Evolutionary conservation across 257 asterid genomes (phyloP).

Genomic region (Solanum stenotomum): DNA sequence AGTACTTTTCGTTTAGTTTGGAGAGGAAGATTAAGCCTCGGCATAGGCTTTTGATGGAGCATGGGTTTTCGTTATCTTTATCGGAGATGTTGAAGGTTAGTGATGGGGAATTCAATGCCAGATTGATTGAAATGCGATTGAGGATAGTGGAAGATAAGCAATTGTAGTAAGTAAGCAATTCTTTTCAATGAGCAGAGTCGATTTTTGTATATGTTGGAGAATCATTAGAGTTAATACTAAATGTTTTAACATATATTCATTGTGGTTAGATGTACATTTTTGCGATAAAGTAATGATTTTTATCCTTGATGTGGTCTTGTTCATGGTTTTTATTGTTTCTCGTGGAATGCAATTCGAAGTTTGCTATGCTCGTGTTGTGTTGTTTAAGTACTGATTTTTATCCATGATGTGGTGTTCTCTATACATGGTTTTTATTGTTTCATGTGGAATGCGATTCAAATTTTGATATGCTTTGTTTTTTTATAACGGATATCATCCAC

Average conservation of each 20-base stretch:
- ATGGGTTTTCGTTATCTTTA: conserved; percentile 37
- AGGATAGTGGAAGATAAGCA: conserved; percentile 21
- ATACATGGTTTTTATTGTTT: neutral
- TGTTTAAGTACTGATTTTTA: neutral
- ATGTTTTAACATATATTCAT: neutral
- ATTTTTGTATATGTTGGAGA: neutral
- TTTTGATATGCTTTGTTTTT: neutral
- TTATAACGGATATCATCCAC: neutral
- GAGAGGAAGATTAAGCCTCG: conserved; percentile 72
- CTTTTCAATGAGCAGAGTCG: neutral
- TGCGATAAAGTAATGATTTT: neutral
- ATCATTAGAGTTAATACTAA: neutral
- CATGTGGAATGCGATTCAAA: neutral
- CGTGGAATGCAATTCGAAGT: neutral
- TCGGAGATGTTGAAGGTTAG: conserved; percentile 74
- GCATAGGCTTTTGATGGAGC: conserved; percentile 46
- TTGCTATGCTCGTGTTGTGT: neutral
- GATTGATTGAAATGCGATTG: conserved; percentile 50
- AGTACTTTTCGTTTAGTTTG: conserved; percentile 73
- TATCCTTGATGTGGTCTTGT: neutral
- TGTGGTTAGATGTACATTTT: neutral
- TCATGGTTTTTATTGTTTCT: neutral
- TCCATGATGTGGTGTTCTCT: neutral
- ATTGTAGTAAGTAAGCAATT: conserved; percentile 20
- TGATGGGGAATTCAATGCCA: conserved; percentile 57